Conservation (phyloP, 805 yeast genomes). For the Metschnikowia anglica region DNA sequence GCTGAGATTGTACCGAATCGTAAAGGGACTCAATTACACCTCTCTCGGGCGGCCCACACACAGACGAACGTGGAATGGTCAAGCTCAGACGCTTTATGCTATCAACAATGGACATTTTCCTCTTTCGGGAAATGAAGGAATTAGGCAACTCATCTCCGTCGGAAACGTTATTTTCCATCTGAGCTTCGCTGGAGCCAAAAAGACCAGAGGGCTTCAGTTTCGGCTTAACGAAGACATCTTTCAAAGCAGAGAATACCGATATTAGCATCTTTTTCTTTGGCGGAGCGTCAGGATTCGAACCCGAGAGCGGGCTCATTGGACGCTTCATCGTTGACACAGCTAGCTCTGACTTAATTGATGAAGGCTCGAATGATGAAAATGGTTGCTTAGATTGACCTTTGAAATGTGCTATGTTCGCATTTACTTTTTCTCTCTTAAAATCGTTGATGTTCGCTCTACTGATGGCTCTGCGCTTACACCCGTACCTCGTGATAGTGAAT, state of each 20-base stretch:
- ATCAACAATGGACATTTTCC: slow-evolving; percentile 14
- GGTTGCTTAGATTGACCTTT: not conserved
- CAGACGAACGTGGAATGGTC: slow-evolving; percentile 16
- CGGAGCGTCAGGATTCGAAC: slow-evolving; percentile 4
- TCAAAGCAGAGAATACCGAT: slow-evolving; percentile 17
- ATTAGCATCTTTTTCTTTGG: slow-evolving; percentile 15
- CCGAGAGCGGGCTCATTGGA: slow-evolving; percentile 19
- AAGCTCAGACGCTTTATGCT: slow-evolving; percentile 11
- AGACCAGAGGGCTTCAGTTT: not conserved
- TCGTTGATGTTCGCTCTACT: not conserved
- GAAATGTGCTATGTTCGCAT: slow-evolving; percentile 2
- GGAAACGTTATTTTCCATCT: not conserved
- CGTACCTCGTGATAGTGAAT: slow-evolving; percentile 2
- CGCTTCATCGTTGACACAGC: slow-evolving; percentile 16
- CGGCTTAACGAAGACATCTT: slow-evolving; percentile 5
- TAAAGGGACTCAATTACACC: slow-evolving; percentile 14
- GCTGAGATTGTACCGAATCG: slow-evolving; percentile 8
- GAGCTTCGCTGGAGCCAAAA: not conserved
- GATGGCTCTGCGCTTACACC: slow-evolving; percentile 6
- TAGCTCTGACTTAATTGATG: not conserved
- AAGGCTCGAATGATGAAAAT: not conserved
- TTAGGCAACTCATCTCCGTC: slow-evolving; percentile 10
- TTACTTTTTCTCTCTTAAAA: not conserved
- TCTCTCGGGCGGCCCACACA: slow-evolving; percentile 8
- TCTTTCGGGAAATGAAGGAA: slow-evolving; percentile 14